Evolutionary conservation across 306 rosid genomes (phyloP), one percentile per base, ranked within the genome.

Genomic region (Vigna angularis): DNA sequence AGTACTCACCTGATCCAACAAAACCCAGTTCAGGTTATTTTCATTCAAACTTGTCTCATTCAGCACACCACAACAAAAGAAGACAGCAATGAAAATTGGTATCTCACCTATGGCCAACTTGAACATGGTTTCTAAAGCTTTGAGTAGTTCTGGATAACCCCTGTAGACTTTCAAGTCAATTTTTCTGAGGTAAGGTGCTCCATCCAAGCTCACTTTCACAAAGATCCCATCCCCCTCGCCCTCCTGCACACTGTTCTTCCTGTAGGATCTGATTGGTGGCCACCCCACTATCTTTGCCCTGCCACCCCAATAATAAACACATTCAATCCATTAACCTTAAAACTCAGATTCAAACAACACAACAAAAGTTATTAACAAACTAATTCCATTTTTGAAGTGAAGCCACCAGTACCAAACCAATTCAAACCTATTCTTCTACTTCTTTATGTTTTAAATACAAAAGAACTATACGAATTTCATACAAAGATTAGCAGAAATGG

Each of bases 121-220:
- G 77, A 91, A 89, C 91, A 91, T 91, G 87, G 69, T 70, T 56
- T 91, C 92, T 17, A 91, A 53, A 64, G 91, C 87, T 62, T 82
- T 83, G 7, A 91, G 91, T 72, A 91, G 91, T 77, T 89, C 81
- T 11, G 90, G 70, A 57, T 91, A 91, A 4, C 81, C 83, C 34
- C 73, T 58, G 82, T 88, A 91, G 77, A 83, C 72, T 78, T 55
- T 85, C 45, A 91, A 76, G 70, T 91, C 97, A 70, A 91, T 88
- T 83, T 89, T 91, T 55, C 97, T 89, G 11, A 91, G 93, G 72
- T 91, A 91, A 64, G 94, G 97, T 56, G 97, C 94, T 82, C 97
- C 97, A 79, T 91, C 97, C 97, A 91, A 86, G 83, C 94, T 91
- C 74, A 91, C 97, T 85, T 89, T 91, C 73, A 91, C 90, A 77